Evolutionary conservation across 768 basidiomycete species (phyloP).

Genomic region (Lactifluus piperatus): DNA sequence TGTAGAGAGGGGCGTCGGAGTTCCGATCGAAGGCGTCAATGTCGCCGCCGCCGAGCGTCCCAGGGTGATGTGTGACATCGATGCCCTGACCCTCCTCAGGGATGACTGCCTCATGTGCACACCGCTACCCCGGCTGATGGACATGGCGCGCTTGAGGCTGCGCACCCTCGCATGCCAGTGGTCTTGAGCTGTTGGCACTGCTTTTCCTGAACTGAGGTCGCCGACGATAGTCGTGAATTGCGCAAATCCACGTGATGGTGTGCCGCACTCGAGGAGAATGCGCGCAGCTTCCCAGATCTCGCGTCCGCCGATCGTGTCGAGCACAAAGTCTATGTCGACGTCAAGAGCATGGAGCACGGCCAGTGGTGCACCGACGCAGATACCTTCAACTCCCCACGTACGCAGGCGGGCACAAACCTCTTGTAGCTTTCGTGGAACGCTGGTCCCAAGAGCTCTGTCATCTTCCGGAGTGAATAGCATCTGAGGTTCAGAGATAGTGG

Average conservation of each 20-base stretch:
- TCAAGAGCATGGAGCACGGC: constrained; percentile 48
- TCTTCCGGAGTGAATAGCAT: constrained; percentile 24
- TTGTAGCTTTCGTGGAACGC: constrained; percentile 18
- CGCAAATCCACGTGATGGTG: constrained; percentile 23
- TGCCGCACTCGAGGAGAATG: constrained; percentile 39
- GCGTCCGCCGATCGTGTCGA: constrained; percentile 78
- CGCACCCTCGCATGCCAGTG: constrained; percentile 68
- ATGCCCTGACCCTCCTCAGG: not conserved
- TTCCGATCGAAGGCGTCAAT: not conserved
- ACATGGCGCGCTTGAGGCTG: constrained; percentile 36
- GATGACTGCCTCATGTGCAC: not conserved
- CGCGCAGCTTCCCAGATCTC: constrained; percentile 71
- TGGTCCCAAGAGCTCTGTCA: constrained; percentile 21
- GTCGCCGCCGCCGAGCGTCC: not conserved
- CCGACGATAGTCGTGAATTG: constrained; percentile 82
- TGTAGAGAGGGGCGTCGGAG: constrained; percentile 15
- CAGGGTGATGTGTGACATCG: too few relatives aligned
- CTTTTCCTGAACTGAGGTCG: constrained; percentile 48
- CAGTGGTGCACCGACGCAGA: constrained; percentile 54
- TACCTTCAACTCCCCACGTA: constrained; percentile 68
- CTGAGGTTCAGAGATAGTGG: constrained; percentile 29
- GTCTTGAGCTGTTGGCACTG: constrained; percentile 62
- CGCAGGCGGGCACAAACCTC: constrained; percentile 41
- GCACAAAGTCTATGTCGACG: constrained; percentile 64
- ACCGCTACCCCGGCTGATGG: constrained; percentile 15